Evolutionary conservation across 2,329 filamentous ascomycete genomes (phyloP).

Genomic region (Sclerotinia nivalis): DNA sequence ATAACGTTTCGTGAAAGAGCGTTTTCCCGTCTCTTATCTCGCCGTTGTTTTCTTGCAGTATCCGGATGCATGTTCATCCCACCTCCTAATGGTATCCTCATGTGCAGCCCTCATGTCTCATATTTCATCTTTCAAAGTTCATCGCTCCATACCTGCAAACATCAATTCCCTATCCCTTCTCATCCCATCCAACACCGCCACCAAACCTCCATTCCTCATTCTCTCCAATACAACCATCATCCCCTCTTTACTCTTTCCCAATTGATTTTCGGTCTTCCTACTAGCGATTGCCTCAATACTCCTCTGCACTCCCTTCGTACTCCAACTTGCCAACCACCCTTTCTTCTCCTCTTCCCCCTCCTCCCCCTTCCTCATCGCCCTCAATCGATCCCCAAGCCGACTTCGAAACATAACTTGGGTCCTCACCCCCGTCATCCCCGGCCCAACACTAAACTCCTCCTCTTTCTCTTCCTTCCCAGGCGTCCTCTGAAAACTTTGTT

Average conservation of each 20-base stretch:
- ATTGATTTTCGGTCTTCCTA: conserved; percentile 73
- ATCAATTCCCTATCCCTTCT: conserved; percentile 52
- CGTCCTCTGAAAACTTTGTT: conserved; percentile 62
- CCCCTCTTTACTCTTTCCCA: conserved; percentile 78
- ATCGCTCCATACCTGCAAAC: conserved; percentile 27
- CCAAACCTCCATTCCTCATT: conserved; percentile 64
- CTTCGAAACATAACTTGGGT: conserved; percentile 75
- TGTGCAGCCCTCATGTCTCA: conserved; percentile 15
- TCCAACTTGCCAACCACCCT: conserved; percentile 58
- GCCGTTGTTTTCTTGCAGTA: background rate
- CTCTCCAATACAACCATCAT: conserved; percentile 81
- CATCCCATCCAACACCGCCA: conserved; percentile 72
- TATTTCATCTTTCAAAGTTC: conserved; percentile 26
- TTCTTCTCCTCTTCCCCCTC: conserved; percentile 50
- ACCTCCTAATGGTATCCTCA: background rate
- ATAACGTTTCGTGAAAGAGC: conserved; percentile 11
- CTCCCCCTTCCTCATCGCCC: conserved; percentile 44
- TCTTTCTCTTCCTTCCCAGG: conserved; percentile 30
- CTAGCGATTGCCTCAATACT: conserved; percentile 79
- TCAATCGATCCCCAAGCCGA: conserved; percentile 63
- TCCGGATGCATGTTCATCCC: background rate
- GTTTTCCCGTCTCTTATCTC: background rate
- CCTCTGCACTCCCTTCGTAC: conserved; percentile 70
- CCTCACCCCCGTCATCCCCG: conserved; percentile 61
- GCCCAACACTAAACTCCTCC: conserved; percentile 35